These are phyloP conservation scores for Neurospora sp. DNA, from an alignment of 495 filamentous ascomycete species.

Conservation along the genomic window DNA sequence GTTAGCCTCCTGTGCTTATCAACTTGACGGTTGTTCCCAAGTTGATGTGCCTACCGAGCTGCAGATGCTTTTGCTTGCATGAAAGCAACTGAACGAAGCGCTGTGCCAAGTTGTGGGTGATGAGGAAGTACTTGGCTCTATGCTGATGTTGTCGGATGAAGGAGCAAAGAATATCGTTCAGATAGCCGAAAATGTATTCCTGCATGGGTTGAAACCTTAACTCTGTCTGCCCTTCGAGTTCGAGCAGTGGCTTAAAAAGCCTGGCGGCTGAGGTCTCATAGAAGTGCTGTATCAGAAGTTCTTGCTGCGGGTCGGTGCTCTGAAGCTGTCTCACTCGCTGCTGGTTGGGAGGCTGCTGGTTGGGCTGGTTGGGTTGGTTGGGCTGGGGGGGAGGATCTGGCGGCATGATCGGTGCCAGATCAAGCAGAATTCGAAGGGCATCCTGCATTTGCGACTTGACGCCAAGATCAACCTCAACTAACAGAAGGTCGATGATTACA, in stretches of 20 bases:
- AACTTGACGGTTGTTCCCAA: constrained; percentile 1
- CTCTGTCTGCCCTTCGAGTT: constrained; percentile 56
- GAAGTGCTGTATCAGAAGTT: constrained; percentile 73
- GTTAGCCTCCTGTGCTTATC: constrained; percentile 1
- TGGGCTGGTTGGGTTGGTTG: no score
- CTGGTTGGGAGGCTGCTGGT: constrained; percentile 16
- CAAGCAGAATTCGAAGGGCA: constrained; percentile 86
- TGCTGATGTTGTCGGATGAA: constrained; percentile 83
- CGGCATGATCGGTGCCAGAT: constrained; percentile 52
- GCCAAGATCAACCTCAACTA: constrained; percentile 84
- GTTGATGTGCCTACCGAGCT: constrained; percentile 55
- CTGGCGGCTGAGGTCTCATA: constrained; percentile 82
- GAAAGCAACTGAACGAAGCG: constrained; percentile 75
- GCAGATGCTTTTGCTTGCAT: constrained; percentile 86
- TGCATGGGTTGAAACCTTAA: constrained; percentile 58
- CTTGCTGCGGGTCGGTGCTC: constrained; percentile 61
- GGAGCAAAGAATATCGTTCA: constrained; percentile 92
- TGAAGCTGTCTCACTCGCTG: constrained; percentile 44
- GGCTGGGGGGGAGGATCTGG: constrained; percentile 32
- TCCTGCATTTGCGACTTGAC: constrained; percentile 95
- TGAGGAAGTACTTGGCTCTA: constrained; percentile 79
- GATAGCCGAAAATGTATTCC: constrained; percentile 76
- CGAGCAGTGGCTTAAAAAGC: constrained; percentile 78
- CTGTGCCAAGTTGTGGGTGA: constrained; percentile 66
- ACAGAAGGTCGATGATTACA: constrained; percentile 82